phyloP scores from a whole-genome alignment of 352 stramenopile species.

The Phytophthora tentaculata region DNA sequence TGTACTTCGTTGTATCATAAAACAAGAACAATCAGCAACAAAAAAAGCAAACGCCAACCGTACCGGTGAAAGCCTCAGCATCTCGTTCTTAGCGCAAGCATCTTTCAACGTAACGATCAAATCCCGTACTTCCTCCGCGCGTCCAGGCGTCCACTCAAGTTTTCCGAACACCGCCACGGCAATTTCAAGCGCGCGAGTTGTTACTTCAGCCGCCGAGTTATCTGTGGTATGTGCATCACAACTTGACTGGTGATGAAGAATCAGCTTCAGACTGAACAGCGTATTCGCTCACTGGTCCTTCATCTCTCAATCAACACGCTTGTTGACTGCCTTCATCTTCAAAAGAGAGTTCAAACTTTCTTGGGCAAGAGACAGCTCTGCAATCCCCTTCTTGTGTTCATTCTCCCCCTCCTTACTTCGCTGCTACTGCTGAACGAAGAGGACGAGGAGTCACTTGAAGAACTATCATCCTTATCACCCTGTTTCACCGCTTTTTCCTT shows the following conservation, averaged over 20 bases:
- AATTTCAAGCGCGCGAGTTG: slow-evolving; percentile 24
- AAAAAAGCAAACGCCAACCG: too few species aligned
- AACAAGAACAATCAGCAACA: too few species aligned
- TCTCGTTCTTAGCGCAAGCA: slow-evolving; percentile 34
- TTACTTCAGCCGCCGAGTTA: slow-evolving; percentile 22
- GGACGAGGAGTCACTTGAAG: not conserved
- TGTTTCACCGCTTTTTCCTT: slow-evolving; percentile 2
- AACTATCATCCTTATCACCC: not conserved
- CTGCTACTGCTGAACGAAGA: not conserved
- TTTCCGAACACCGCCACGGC: slow-evolving; percentile 15
- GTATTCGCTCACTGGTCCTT: slow-evolving; percentile 14
- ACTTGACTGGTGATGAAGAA: slow-evolving; percentile 25
- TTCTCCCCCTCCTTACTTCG: not conserved
- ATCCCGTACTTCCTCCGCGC: slow-evolving; percentile 19
- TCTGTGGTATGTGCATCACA: slow-evolving; percentile 10
- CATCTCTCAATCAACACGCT: slow-evolving; percentile 1
- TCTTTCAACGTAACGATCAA: slow-evolving; percentile 22
- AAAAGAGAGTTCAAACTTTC: slow-evolving; percentile 12
- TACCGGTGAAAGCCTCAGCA: slow-evolving; percentile 8
- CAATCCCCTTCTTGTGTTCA: not conserved
- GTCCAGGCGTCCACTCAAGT: slow-evolving; percentile 14
- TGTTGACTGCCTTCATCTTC: slow-evolving; percentile 1
- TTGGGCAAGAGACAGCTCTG: slow-evolving; percentile 25
- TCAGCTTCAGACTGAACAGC: slow-evolving; percentile 17
- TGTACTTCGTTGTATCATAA: too few species aligned